A percentile compares a stretch with the other conserved stretches of the same genome.
Evolutionary conservation across 2,329 filamentous ascomycete genomes (phyloP).

Genomic region (Hymenoscyphus linearis): DNA sequence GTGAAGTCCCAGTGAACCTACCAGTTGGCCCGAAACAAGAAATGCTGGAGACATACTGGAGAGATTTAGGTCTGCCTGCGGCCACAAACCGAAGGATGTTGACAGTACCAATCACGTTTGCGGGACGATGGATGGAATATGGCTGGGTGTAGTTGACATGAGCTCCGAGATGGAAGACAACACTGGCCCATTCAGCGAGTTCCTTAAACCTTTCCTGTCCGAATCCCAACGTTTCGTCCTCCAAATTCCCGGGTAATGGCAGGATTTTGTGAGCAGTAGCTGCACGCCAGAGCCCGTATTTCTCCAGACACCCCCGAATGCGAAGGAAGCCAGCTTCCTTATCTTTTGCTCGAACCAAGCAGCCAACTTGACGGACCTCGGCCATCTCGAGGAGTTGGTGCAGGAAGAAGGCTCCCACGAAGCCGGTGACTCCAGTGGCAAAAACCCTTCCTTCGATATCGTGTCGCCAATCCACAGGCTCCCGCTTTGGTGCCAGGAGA

Average conservation of each 20-base stretch:
- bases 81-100: conserved; percentile 3
- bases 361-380: not conserved
- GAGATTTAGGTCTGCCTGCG: not conserved
- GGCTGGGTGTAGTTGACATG: conserved; percentile 1
- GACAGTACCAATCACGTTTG: not conserved
- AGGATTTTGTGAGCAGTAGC: not conserved
- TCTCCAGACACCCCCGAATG: not conserved
- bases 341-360: not conserved
- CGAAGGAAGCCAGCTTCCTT: not conserved
- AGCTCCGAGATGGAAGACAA: not conserved
- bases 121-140: not conserved
- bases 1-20: not conserved
- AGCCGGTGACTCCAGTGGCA: not conserved
- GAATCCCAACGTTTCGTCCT: not conserved
- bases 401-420: conserved; percentile 1
- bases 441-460: conserved; percentile 1
- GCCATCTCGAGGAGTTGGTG: not conserved
- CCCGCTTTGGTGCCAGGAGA: not conserved
- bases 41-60: conserved; percentile 3
- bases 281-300: not conserved
- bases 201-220: not conserved
- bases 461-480: not conserved
- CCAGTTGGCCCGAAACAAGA: not conserved
- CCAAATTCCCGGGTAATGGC: not conserved
- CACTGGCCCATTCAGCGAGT: conserved; percentile 1